Percentiles rank a stretch among this genome's conserved stretches.
phyloP scores from a whole-genome alignment of 1,139 yeast species.

The Candida frijolesensis region DNA sequence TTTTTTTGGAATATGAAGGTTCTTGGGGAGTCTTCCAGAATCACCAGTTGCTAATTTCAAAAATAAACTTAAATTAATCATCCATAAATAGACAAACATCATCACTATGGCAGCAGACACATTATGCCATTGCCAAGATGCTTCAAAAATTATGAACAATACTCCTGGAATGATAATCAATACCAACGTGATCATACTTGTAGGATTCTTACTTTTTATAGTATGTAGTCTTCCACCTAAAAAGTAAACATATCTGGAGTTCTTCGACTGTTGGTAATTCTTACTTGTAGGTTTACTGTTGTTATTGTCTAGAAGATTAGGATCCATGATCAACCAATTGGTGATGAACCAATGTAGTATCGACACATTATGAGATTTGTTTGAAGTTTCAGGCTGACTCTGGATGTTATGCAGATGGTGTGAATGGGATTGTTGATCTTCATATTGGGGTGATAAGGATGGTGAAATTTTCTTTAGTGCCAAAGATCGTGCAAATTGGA shows the following conservation, averaged over 20 bases:
- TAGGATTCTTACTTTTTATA: conserved; percentile 35
- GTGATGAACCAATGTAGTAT: conserved; percentile 28
- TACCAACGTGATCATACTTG: conserved; percentile 34
- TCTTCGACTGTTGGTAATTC: conserved; percentile 38
- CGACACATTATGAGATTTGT: conserved; percentile 10
- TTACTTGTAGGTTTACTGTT: conserved; percentile 16
- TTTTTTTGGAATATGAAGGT: conserved; percentile 56
- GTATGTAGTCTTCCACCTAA: conserved; percentile 67
- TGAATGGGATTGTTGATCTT: conserved; percentile 1
- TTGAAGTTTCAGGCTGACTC: neutral
- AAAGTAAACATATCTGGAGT: conserved; percentile 46
- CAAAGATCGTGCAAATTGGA: neutral
- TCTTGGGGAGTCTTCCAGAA: conserved; percentile 74
- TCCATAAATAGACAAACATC: conserved; percentile 61
- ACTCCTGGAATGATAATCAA: conserved; percentile 50
- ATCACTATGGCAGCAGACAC: conserved; percentile 62
- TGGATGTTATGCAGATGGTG: neutral
- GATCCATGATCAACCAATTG: conserved; percentile 50
- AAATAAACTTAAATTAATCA: conserved; percentile 48
- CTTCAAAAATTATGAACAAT: conserved; percentile 45
- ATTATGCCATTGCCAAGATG: conserved; percentile 59
- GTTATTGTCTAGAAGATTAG: conserved; percentile 19
- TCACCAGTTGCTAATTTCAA: conserved; percentile 61
- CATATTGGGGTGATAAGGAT: conserved; percentile 6
- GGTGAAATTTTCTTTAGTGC: conserved; percentile 4